Evolutionary conservation across 73 alveolate genomes (phyloP).

Genomic region (Paramecium primaurelia): DNA sequence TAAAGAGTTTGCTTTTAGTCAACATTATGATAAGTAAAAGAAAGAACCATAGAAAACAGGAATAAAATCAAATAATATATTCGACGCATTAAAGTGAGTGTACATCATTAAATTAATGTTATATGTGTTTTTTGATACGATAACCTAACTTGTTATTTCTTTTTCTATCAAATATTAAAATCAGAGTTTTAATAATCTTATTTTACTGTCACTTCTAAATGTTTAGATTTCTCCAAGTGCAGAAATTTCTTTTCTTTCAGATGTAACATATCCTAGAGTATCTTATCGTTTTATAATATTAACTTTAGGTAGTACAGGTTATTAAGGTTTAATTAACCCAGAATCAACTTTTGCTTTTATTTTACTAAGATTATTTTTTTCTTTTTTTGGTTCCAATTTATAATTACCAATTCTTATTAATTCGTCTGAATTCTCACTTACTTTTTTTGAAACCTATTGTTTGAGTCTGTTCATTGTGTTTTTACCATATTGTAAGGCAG

Average conservation of each 20-base stretch:
- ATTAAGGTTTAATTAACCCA: not conserved
- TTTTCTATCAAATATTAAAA: not conserved
- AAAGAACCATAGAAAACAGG: not conserved
- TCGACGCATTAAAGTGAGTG: not conserved
- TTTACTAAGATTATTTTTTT: not conserved
- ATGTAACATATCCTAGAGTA: not conserved
- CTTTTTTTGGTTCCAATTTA: not conserved
- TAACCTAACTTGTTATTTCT: not conserved
- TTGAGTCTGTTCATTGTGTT: not conserved
- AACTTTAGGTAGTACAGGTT: not conserved
- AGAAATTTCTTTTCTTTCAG: not conserved
- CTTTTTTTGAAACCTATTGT: constrained; percentile 10
- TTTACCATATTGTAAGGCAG: constrained; percentile 26
- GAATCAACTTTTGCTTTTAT: constrained; percentile 30
- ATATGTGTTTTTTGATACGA: not conserved
- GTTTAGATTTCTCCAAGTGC: not conserved
- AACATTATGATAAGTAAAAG: not conserved
- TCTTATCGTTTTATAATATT: not conserved
- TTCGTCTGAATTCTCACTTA: constrained; percentile 40
- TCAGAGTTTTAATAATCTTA: not conserved
- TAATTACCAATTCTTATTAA: not conserved
- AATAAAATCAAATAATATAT: not conserved
- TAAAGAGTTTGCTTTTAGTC: not conserved
- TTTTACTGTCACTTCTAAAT: not conserved
- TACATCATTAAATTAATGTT: not conserved